Base-by-base conservation (phyloP, 1,139 yeast species). In the Pichia norvegensis region DNA sequence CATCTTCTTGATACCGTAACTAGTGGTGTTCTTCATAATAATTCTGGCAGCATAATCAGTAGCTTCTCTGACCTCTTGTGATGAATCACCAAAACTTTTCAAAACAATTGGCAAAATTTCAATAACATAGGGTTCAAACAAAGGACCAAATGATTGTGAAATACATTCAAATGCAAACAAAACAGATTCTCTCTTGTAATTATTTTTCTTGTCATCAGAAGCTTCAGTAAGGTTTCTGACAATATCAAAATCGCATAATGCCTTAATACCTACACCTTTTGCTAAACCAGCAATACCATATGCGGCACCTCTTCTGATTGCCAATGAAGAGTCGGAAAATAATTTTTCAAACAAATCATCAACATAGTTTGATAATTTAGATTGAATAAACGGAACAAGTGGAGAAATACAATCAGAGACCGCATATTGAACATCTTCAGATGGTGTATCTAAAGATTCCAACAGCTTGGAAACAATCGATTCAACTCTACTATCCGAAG, bases 221-320 rank as follows among this genome's bases (percentile, higher is more conserved):
- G 95, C 96, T 45, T 83, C 92, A n/a, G 78, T 74, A 54, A 92
- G 68, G 36, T 74, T 76, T 51, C 96, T 74, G 49, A 88, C 79
- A 38, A 92, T 73, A 57, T 86, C 95, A 59, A 75, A 81, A 42
- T 83, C 82, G 4, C 87, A 74, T 45, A 92, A 67, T 0, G 95
- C 74, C 47, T 79, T 74, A 46, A 94, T 80, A 52, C 97, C 98
- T 27, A 79, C 75, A 50, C 99, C 98, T 60, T 86, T 84, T 13
- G 85, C 94, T 41, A 92, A 67, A 52, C 98, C 98, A 10, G 97
- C 85, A 55, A 92, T 75, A 65, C 97, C 98, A 66, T 85, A 88
- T 1, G 98, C 97, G 1, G 96, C 94, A 59, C 98, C 99, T 55
- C 92, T 77, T 62, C 96, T 78, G 16, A 74, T 69, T 0, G 82